phyloP scores from a whole-genome alignment of 192 early-diverging fungal species.

The Geranomyces variabilis region DNA sequence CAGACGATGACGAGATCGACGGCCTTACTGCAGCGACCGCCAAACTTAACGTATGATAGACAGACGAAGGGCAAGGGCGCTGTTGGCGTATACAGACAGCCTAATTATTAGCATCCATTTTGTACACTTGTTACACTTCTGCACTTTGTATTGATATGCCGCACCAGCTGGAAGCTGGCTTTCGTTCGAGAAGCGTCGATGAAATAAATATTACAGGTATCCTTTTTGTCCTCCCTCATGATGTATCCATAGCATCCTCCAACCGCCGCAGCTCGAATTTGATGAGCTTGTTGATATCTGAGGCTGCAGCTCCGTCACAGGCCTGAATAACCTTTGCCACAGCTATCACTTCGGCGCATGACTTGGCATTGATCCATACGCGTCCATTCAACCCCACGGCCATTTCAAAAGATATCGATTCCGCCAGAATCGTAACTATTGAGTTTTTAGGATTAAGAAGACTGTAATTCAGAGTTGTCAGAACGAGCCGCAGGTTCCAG shows the following conservation, averaged over 20 bases:
- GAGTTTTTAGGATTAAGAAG: slow-evolving; percentile 71
- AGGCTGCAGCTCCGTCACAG: slow-evolving; percentile 67
- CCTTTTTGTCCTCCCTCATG: not conserved
- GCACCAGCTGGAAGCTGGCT: too few species aligned
- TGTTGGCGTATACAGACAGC: too few species aligned
- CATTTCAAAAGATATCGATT: slow-evolving; percentile 79
- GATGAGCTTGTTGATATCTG: slow-evolving; percentile 58
- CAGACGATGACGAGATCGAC: slow-evolving; percentile 34
- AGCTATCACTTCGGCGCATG: slow-evolving; percentile 62
- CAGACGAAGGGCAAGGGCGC: not conserved
- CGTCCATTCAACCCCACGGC: slow-evolving; percentile 94
- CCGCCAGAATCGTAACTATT: slow-evolving; percentile 71
- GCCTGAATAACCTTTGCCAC: slow-evolving; percentile 72
- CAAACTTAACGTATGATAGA: slow-evolving; percentile 27
- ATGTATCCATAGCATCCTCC: slow-evolving; percentile 19
- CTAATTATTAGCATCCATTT: too few species aligned
- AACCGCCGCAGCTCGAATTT: not conserved
- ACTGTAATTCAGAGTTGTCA: slow-evolving; percentile 39
- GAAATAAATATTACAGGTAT: not conserved
- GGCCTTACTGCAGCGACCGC: slow-evolving; percentile 5
- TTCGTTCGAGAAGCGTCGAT: too few species aligned
- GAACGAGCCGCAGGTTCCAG: not conserved
- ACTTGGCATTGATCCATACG: slow-evolving; percentile 84
- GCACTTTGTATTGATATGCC: too few species aligned
- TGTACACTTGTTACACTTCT: too few species aligned